These are phyloP conservation scores for Coleophoma eucalyptorum DNA, from an alignment of 2,329 filamentous ascomycete species.

Conservation along the genomic window DNA sequence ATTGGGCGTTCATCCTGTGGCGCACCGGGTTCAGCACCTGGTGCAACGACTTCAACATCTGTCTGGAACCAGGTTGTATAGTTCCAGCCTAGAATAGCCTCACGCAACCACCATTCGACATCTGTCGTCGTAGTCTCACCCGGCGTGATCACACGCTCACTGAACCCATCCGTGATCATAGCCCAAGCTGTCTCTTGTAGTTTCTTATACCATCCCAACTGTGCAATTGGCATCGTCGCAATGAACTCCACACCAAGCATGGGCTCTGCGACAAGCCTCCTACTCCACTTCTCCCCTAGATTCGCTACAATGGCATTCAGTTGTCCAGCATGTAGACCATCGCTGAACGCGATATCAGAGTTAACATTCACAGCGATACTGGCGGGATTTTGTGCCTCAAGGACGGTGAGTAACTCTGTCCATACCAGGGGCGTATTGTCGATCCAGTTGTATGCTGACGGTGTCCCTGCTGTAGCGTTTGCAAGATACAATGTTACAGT, in stretches of 20 bases:
- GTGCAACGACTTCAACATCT: slow-evolving; percentile 36
- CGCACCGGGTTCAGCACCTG: slow-evolving; percentile 7
- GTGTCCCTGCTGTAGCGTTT: slow-evolving; percentile 26
- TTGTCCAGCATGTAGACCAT: slow-evolving; percentile 46
- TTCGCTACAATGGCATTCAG: slow-evolving; percentile 28
- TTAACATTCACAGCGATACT: slow-evolving; percentile 41
- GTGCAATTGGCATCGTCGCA: slow-evolving; percentile 36
- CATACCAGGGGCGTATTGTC: slow-evolving; percentile 43
- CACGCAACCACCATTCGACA: slow-evolving; percentile 48
- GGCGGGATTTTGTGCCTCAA: slow-evolving; percentile 31
- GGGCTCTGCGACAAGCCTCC: slow-evolving; percentile 35
- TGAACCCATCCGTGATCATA: slow-evolving; percentile 42
- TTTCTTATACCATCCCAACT: slow-evolving; percentile 37
- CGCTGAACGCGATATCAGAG: slow-evolving; percentile 40
- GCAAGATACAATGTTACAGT: slow-evolving; percentile 47
- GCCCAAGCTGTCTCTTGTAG: slow-evolving; percentile 49
- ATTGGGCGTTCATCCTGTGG: slow-evolving; percentile 26
- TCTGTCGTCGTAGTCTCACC: slow-evolving; percentile 39
- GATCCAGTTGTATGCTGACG: slow-evolving; percentile 36
- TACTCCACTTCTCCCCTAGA: slow-evolving; percentile 35
- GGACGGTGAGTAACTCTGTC: slow-evolving; percentile 32
- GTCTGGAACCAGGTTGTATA: slow-evolving; percentile 51
- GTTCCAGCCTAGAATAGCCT: slow-evolving; percentile 42
- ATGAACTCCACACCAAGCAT: slow-evolving; percentile 43
- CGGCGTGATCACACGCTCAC: slow-evolving; percentile 36